Evolutionary conservation across 2,329 filamentous ascomycete genomes (phyloP), one percentile per base, ranked within the genome.

Genomic region (Nothophaeocryptopus gaeumannii): DNA sequence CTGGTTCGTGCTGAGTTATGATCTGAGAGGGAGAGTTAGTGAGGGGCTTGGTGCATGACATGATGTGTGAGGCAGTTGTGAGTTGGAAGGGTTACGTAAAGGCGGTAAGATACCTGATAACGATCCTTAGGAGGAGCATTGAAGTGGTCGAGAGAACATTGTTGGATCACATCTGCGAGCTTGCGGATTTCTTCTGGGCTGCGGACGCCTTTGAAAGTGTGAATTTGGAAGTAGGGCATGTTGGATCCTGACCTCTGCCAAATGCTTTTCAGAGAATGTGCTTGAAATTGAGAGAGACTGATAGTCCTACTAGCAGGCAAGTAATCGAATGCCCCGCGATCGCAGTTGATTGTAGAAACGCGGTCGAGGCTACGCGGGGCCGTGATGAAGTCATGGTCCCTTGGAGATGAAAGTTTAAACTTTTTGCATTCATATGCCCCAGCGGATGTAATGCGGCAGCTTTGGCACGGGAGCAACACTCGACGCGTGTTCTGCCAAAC

Each of bases 221-320:
- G 63, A 36, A 68, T 61, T 41, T 63, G 64, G 35, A 67, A 61
- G 50, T 63, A 63, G 40, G 65, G 64, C 64, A 67, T 66, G 20
- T 20, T 39, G 47, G 14, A n/a, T n/a, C n/a, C n/a, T n/a, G n/a
- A n/a, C n/a, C n/a, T n/a, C n/a, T n/a, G n/a, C n/a, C n/a, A n/a
- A n/a, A n/a, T n/a, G n/a, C 9, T 36, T 26, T 3, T 26, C 7
- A 3, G 20, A 26, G 20, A 26, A 26, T 3, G 7, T 7, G 7
- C 20, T 26, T 26, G 20, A 26, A 7, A 26, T 26, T 26, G 20
- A 4, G 7, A 26, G 20, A 7, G 20, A 3, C 7, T 26, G 20
- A 7, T 26, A 7, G 20, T 26, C 7, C 3, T 26, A 26, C 7
- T 7, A 3, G 20, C 7, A 26, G 20, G 7, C 7, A 26, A n/a